Evolutionary conservation across 371 early-diverging fungal genomes (phyloP).

Genomic region (Choanephora cucurbitarum): DNA sequence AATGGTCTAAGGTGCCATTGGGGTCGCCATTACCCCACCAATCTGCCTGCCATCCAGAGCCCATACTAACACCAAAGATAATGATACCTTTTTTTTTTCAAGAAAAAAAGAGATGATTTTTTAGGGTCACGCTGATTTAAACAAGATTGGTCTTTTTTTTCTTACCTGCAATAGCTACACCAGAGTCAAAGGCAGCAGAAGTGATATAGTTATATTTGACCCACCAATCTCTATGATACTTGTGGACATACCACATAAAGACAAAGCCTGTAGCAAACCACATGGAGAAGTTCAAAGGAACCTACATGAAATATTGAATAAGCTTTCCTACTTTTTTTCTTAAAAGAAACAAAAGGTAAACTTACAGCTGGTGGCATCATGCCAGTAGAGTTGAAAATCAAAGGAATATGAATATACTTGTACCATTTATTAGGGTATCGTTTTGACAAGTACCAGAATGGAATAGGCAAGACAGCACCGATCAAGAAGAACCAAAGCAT

Average conservation of each 20-base stretch:
- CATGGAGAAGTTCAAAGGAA: slow-evolving; percentile 58
- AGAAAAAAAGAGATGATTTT: not conserved
- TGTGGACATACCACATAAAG: slow-evolving; percentile 62
- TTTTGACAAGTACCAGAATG: slow-evolving; percentile 53
- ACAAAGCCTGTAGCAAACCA: slow-evolving; percentile 68
- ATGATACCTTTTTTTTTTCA: slow-evolving; percentile 23
- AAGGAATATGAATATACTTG: slow-evolving; percentile 63
- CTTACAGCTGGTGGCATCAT: slow-evolving; percentile 66
- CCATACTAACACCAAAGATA: slow-evolving; percentile 47
- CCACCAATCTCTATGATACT: slow-evolving; percentile 66
- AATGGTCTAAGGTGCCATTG: slow-evolving; percentile 27
- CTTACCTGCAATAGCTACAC: slow-evolving; percentile 46
- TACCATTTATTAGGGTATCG: slow-evolving; percentile 56
- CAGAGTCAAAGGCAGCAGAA: slow-evolving; percentile 78
- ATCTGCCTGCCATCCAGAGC: slow-evolving; percentile 23
- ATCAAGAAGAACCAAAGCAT: slow-evolving; percentile 64
- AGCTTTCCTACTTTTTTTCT: not conserved
- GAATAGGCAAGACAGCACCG: slow-evolving; percentile 67
- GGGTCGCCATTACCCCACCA: slow-evolving; percentile 50
- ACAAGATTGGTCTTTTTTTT: not conserved
- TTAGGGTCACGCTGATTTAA: not conserved
- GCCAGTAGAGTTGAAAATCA: slow-evolving; percentile 66
- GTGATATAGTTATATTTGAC: slow-evolving; percentile 71
- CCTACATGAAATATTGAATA: not conserved
- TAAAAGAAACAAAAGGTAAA: not conserved